A percentile compares a stretch with the other conserved stretches of the same genome.
These are phyloP conservation scores for Dothideomycetes sp. DNA, from an alignment of 2,329 filamentous ascomycete species.

Conservation along the genomic window DNA sequence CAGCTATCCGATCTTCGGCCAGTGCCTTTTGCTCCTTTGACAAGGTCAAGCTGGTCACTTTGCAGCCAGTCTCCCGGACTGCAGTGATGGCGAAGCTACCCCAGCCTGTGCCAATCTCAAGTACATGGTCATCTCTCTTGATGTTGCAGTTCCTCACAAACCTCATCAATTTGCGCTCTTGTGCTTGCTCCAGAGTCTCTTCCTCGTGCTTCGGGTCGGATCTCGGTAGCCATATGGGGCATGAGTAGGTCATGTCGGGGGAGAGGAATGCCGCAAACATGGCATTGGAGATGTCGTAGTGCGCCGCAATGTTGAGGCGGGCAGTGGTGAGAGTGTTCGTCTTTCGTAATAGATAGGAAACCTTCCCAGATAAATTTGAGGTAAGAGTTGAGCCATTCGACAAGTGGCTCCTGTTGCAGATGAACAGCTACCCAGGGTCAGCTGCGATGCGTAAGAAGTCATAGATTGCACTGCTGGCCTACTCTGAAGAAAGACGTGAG, in stretches of 20 bases:
- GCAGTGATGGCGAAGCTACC: slow-evolving; percentile 63
- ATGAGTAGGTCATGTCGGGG: slow-evolving; percentile 68
- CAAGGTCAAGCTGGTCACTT: slow-evolving; percentile 57
- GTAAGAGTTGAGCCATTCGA: slow-evolving; percentile 54
- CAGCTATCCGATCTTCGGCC: slow-evolving; percentile 53
- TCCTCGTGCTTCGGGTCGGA: slow-evolving; percentile 29
- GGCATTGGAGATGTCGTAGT: slow-evolving; percentile 67
- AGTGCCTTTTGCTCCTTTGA: slow-evolving; percentile 58
- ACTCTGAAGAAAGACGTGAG: slow-evolving; percentile 55
- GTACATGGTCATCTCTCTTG: slow-evolving; percentile 53
- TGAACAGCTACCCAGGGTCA: slow-evolving; percentile 46
- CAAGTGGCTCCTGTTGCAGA: slow-evolving; percentile 53
- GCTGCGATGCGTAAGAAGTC: neutral
- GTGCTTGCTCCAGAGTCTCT: slow-evolving; percentile 54
- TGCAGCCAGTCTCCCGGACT: slow-evolving; percentile 53
- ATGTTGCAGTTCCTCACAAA: slow-evolving; percentile 57
- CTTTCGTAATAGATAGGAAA: slow-evolving; percentile 42
- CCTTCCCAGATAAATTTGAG: slow-evolving; percentile 46
- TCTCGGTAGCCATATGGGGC: slow-evolving; percentile 50
- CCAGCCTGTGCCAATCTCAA: slow-evolving; percentile 70
- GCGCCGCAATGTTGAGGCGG: slow-evolving; percentile 56
- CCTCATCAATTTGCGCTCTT: slow-evolving; percentile 54
- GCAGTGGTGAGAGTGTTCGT: slow-evolving; percentile 41
- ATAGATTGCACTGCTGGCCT: neutral
- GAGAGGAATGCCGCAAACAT: slow-evolving; percentile 67